phyloP scores from a whole-genome alignment of 2,329 filamentous ascomycete genomes.

The Sclerotiophoma versabilis region DNA sequence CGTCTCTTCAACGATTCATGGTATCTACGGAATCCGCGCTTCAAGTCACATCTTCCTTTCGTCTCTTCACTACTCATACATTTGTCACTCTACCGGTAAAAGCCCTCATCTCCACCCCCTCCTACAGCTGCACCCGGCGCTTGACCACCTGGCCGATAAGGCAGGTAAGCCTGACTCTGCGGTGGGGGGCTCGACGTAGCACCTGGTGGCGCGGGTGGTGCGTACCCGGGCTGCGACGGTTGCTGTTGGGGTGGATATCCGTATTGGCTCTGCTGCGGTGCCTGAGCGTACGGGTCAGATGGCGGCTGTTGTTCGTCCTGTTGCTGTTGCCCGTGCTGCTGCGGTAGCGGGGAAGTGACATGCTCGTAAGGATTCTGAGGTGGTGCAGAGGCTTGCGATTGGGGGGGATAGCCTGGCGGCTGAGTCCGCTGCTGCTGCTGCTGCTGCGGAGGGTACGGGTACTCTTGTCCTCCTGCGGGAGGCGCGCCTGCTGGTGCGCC shows the following conservation, averaged over 20 bases:
- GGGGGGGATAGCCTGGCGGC: slow-evolving; percentile 35
- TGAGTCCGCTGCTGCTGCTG: slow-evolving; percentile 23
- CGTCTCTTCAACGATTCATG: too few relatives aligned
- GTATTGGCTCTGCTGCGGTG: slow-evolving; percentile 34
- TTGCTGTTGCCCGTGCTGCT: slow-evolving; percentile 31
- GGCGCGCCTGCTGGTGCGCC: slow-evolving; percentile 34
- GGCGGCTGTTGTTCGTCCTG: slow-evolving; percentile 28
- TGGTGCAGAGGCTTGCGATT: slow-evolving; percentile 19
- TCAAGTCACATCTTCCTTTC: too few relatives aligned
- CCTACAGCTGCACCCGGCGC: slow-evolving; percentile 41
- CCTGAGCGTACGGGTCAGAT: slow-evolving; percentile 40
- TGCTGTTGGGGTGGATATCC: slow-evolving; percentile 34
- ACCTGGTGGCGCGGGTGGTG: slow-evolving; percentile 42
- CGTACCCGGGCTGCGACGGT: slow-evolving; percentile 32
- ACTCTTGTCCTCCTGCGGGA: slow-evolving; percentile 36
- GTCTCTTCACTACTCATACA: too few relatives aligned
- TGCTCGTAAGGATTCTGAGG: slow-evolving; percentile 40
- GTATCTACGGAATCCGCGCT: too few relatives aligned
- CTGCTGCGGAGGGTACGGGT: slow-evolving; percentile 34
- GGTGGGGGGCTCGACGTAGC: slow-evolving; percentile 32
- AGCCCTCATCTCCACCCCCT: slow-evolving; percentile 44
- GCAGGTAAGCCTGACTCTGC: slow-evolving; percentile 34
- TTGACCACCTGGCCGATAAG: slow-evolving; percentile 45
- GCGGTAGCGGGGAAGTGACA: slow-evolving; percentile 36
- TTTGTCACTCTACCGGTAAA: slow-evolving; percentile 32